phyloP scores from a whole-genome alignment of 2,329 filamentous ascomycete genomes.

The Fusarium decemcellulare region DNA sequence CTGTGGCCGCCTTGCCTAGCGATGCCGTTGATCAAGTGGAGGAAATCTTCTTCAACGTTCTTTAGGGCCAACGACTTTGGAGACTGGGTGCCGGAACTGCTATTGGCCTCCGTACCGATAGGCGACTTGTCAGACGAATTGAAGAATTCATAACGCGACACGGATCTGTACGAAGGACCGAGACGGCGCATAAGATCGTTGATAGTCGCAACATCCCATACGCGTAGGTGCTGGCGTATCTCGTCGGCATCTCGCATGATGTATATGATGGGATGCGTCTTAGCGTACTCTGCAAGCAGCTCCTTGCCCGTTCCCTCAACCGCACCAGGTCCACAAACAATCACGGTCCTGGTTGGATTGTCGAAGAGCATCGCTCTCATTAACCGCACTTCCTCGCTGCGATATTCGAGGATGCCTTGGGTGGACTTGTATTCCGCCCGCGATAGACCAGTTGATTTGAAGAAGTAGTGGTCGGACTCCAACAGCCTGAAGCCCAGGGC shows the following conservation, averaged over 20 bases:
- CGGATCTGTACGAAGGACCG: slow-evolving; percentile 9
- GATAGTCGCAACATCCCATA: slow-evolving; percentile 20
- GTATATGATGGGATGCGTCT: slow-evolving; percentile 26
- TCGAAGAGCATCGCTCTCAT: slow-evolving; percentile 59
- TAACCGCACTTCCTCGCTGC: slow-evolving; percentile 29
- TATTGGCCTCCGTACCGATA: neutral
- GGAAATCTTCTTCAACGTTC: slow-evolving; percentile 22
- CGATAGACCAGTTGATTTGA: slow-evolving; percentile 68
- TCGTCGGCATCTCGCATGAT: slow-evolving; percentile 21
- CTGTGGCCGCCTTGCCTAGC: neutral
- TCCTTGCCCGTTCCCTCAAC: slow-evolving; percentile 68
- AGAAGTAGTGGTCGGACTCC: slow-evolving; percentile 72
- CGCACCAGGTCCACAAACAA: slow-evolving; percentile 68
- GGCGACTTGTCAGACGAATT: slow-evolving; percentile 15
- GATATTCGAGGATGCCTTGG: slow-evolving; percentile 25
- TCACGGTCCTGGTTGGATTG: slow-evolving; percentile 68
- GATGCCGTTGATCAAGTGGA: slow-evolving; percentile 15
- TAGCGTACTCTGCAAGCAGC: slow-evolving; percentile 36
- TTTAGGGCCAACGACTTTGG: slow-evolving; percentile 22
- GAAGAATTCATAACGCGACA: slow-evolving; percentile 30
- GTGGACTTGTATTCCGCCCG: slow-evolving; percentile 67
- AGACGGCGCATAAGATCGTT: slow-evolving; percentile 14
- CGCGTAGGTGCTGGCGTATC: slow-evolving; percentile 20
- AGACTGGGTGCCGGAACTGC: slow-evolving; percentile 3
- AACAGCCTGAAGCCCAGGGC: slow-evolving; percentile 67